These are phyloP conservation scores for Phytopythium vexans DNA, from an alignment of 352 stramenopile genomes.

Conservation along the genomic window DNA sequence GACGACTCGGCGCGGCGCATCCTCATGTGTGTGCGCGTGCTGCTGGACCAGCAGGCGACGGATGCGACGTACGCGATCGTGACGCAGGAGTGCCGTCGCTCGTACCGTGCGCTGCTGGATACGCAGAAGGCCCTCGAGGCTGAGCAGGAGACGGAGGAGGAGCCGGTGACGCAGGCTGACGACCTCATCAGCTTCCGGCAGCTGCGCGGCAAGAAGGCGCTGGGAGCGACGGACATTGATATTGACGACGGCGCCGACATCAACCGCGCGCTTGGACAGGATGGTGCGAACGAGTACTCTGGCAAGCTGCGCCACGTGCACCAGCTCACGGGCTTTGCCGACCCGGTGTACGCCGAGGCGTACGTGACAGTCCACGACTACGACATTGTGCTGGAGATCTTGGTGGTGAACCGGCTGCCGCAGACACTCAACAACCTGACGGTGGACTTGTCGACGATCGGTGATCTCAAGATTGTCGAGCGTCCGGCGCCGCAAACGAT, in stretches of 20 bases:
- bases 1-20: slow-evolving; percentile 96
- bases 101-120: slow-evolving; percentile 77
- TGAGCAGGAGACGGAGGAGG: slow-evolving; percentile 49
- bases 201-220: slow-evolving; percentile 90
- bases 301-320: slow-evolving; percentile 96
- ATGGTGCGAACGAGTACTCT: slow-evolving; percentile 77
- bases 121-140: slow-evolving; percentile 64
- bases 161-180: slow-evolving; percentile 82
- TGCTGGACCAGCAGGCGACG: slow-evolving; percentile 90
- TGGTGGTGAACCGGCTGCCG: slow-evolving; percentile 98
- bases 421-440: slow-evolving; percentile 98
- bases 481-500: slow-evolving; percentile 97
- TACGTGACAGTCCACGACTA: slow-evolving; percentile 99
- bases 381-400: slow-evolving; percentile 99
- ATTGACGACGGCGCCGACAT: slow-evolving; percentile 98
- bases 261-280: slow-evolving; percentile 90
- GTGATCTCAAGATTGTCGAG: slow-evolving; percentile 99
- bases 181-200: slow-evolving; percentile 98
- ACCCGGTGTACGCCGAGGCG: slow-evolving; percentile 99
- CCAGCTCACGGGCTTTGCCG: slow-evolving; percentile 98
- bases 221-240: slow-evolving; percentile 94
- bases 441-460: slow-evolving; percentile 99
- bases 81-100: slow-evolving; percentile 75
- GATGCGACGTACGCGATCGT: slow-evolving; percentile 70
- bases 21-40: slow-evolving; percentile 91